Conservation (phyloP, 73 alveolate species). For the Paramecium primaurelia region DNA sequence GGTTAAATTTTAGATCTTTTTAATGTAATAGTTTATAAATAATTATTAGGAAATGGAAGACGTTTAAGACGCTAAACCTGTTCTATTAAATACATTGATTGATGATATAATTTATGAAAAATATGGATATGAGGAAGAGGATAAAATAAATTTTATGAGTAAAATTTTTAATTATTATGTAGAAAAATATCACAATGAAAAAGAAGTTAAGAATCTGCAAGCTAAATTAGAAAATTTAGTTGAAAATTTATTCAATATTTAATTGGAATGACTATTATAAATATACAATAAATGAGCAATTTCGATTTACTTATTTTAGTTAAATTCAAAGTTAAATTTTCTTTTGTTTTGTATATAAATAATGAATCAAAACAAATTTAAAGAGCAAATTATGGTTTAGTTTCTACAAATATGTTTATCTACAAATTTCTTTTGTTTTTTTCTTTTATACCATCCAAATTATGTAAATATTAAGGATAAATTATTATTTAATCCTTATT, state of each 20-base stretch:
- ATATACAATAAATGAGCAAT: background rate
- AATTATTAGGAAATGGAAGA: background rate
- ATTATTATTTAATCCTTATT: too few relatives aligned
- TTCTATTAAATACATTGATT: background rate
- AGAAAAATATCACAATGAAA: background rate
- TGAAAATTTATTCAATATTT: background rate
- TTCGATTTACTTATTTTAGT: background rate
- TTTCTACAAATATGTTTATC: too few relatives aligned
- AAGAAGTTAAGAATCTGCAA: background rate
- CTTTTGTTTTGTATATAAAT: too few relatives aligned
- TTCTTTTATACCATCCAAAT: too few relatives aligned
- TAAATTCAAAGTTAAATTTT: too few relatives aligned
- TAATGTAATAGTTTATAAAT: background rate
- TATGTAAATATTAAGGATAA: too few relatives aligned
- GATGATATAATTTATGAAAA: conserved; percentile 13
- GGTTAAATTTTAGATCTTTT: background rate
- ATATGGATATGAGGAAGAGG: conserved; percentile 42
- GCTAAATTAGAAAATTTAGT: background rate
- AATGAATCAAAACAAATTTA: too few relatives aligned
- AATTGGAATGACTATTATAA: background rate
- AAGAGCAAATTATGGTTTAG: too few relatives aligned
- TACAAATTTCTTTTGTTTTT: too few relatives aligned
- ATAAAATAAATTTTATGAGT: conserved; percentile 12
- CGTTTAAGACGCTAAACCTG: background rate
- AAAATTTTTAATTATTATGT: background rate